These are phyloP conservation scores for Hymenoscyphus repandus DNA, from an alignment of 2,329 filamentous ascomycete species.

Conservation along the genomic window DNA sequence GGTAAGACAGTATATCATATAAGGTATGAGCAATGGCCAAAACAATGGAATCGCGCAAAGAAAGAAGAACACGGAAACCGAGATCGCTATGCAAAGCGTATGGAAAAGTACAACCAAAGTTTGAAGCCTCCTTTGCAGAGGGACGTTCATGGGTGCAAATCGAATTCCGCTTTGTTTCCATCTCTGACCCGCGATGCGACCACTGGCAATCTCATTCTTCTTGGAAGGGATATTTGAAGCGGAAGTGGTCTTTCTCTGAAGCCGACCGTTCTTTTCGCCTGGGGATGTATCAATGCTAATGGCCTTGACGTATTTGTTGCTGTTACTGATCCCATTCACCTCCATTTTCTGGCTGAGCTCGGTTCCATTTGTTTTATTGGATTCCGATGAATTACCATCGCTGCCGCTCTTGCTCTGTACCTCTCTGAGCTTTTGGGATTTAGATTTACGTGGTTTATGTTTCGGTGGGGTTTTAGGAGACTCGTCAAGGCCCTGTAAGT, in stretches of 20 bases:
- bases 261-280: no score
- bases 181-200: constrained; percentile 30
- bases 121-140: constrained; percentile 65
- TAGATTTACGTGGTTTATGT: constrained; percentile 22
- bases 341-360: constrained; percentile 3
- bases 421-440: constrained; percentile 21
- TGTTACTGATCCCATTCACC: constrained; percentile 19
- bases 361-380: neutral
- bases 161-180: constrained; percentile 52
- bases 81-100: constrained; percentile 63
- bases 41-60: constrained; percentile 85
- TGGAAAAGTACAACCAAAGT: constrained; percentile 74
- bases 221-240: constrained; percentile 14
- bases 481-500: constrained; percentile 28
- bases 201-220: constrained; percentile 24
- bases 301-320: constrained; percentile 16
- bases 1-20: constrained; percentile 77
- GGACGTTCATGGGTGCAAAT: constrained; percentile 76
- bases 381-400: neutral
- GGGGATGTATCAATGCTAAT: no score
- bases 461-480: constrained; percentile 23
- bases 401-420: constrained; percentile 12
- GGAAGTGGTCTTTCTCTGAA: no score
- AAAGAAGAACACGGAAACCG: constrained; percentile 80
- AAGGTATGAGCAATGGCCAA: constrained; percentile 74